phyloP scores from a whole-genome alignment of 139 green algal genomes.

The Diplosphaera chodatii region DNA sequence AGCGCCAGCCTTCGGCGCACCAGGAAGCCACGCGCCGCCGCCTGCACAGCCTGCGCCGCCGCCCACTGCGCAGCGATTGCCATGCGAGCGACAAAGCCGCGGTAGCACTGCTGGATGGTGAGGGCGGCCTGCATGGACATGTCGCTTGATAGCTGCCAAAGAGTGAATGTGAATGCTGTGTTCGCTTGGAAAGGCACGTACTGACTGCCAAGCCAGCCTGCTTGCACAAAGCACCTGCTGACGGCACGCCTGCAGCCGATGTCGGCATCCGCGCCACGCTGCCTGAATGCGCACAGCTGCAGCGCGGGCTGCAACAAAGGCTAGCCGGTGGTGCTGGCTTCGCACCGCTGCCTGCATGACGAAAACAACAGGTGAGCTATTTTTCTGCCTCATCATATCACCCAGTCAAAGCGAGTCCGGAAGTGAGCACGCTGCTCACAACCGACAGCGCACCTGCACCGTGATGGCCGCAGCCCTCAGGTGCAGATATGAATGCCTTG shows the following conservation, averaged over 20 bases:
- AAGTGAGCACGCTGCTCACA: too few species aligned
- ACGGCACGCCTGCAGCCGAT: not conserved
- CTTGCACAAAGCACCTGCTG: not conserved
- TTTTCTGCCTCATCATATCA: too few species aligned
- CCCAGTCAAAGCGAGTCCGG: too few species aligned
- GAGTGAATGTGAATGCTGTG: too few species aligned
- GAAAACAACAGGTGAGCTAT: too few species aligned
- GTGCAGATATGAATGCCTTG: slow-evolving; percentile 22
- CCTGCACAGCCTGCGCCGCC: slow-evolving; percentile 15
- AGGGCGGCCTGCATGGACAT: slow-evolving; percentile 19
- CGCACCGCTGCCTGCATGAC: slow-evolving; percentile 17
- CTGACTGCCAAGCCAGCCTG: too few species aligned
- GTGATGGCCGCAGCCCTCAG: slow-evolving; percentile 6
- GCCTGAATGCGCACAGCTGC: slow-evolving; percentile 34
- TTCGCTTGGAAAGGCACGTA: too few species aligned
- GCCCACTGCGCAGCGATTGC: not conserved
- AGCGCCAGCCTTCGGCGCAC: slow-evolving; percentile 2
- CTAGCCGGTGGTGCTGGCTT: not conserved
- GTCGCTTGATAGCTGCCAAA: too few species aligned
- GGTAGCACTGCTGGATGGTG: slow-evolving; percentile 26
- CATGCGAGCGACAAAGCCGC: slow-evolving; percentile 7
- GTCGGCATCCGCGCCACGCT: slow-evolving; percentile 1
- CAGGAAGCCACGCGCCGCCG: slow-evolving; percentile 4
- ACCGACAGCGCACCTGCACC: slow-evolving; percentile 6
- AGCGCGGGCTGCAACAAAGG: slow-evolving; percentile 6